A percentile compares a stretch with the other conserved stretches of the same genome.
These are phyloP conservation scores for Phlyctochytrium bullatum DNA, from an alignment of 192 early-diverging fungal species.

Conservation along the genomic window DNA sequence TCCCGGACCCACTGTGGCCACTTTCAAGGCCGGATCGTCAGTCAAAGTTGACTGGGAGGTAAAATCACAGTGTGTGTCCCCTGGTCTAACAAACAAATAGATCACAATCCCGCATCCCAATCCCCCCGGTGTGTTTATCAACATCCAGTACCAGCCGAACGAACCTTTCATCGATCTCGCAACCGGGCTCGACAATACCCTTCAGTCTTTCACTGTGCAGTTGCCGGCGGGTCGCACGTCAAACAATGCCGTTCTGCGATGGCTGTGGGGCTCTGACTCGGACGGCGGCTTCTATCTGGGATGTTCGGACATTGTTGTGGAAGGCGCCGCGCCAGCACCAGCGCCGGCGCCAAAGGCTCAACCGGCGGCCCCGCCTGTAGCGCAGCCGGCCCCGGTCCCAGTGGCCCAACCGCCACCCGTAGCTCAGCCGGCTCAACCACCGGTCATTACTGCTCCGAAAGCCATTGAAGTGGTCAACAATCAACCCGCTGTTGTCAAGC, in stretches of 20 bases:
- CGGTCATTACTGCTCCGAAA: too few species aligned
- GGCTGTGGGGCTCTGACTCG: conserved; percentile 44
- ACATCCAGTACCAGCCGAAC: conserved; percentile 26
- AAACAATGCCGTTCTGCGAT: conserved; percentile 38
- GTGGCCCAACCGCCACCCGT: not conserved
- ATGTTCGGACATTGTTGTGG: conserved; percentile 37
- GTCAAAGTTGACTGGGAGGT: not conserved
- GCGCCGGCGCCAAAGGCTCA: not conserved
- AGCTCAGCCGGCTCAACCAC: too few species aligned
- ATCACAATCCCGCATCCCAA: conserved; percentile 35
- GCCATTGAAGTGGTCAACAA: too few species aligned
- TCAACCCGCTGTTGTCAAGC: too few species aligned
- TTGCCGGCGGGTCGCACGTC: conserved; percentile 37
- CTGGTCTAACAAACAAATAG: too few species aligned
- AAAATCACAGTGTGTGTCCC: too few species aligned
- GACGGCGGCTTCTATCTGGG: conserved; percentile 52
- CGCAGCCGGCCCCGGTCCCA: conserved; percentile 9
- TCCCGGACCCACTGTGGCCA: not conserved
- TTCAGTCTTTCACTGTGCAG: conserved; percentile 10
- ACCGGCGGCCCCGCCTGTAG: not conserved
- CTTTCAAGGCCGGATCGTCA: not conserved
- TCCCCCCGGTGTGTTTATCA: conserved; percentile 36
- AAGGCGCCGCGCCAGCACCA: conserved; percentile 8
- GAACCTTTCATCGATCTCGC: conserved; percentile 27
- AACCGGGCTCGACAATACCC: conserved; percentile 30